Conservation (phyloP, 1,284 basidiomycete species). For the Athelia psychrophila region DNA sequence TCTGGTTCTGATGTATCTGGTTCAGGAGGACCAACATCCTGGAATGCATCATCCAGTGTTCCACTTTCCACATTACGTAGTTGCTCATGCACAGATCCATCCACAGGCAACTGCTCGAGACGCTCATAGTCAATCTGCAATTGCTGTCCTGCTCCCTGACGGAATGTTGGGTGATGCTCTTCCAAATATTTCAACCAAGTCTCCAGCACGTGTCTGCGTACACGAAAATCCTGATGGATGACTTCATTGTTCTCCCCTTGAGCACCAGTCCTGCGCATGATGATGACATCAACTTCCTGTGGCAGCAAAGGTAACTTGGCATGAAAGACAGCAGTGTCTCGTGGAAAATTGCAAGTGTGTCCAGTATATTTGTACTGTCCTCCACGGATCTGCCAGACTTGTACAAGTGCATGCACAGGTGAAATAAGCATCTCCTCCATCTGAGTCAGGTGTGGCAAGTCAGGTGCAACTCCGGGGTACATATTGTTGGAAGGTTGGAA, state of each 20-base stretch:
- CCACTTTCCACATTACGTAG: no score
- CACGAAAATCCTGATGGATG: slow-evolving; percentile 12
- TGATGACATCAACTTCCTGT: no score
- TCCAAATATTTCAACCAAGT: no score
- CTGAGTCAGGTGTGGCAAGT: slow-evolving; percentile 10
- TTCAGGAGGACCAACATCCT: no score
- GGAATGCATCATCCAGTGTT: no score
- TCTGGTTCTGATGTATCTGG: no score
- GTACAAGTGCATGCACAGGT: slow-evolving; percentile 13
- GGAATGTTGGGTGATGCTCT: slow-evolving; percentile 9
- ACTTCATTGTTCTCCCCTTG: slow-evolving; percentile 11
- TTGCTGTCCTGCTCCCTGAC: slow-evolving; percentile 9
- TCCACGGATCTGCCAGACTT: slow-evolving; percentile 14
- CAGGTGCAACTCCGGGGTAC: slow-evolving; percentile 9
- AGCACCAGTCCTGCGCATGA: no score
- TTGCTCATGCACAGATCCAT: slow-evolving; percentile 8
- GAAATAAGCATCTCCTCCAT: slow-evolving; percentile 16
- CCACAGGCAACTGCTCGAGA: no score
- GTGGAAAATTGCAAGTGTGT: slow-evolving; percentile 13
- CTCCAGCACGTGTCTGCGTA: no score
- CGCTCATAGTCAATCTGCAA: slow-evolving; percentile 8
- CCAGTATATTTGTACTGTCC: slow-evolving; percentile 14
- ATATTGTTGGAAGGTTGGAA: slow-evolving; percentile 8
- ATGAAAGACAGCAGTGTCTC: slow-evolving; percentile 8
- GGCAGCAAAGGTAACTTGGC: no score